Base-by-base conservation (phyloP, 495 filamentous ascomycete genomes). In the Aspergillus sclerotiicarbonarius region DNA sequence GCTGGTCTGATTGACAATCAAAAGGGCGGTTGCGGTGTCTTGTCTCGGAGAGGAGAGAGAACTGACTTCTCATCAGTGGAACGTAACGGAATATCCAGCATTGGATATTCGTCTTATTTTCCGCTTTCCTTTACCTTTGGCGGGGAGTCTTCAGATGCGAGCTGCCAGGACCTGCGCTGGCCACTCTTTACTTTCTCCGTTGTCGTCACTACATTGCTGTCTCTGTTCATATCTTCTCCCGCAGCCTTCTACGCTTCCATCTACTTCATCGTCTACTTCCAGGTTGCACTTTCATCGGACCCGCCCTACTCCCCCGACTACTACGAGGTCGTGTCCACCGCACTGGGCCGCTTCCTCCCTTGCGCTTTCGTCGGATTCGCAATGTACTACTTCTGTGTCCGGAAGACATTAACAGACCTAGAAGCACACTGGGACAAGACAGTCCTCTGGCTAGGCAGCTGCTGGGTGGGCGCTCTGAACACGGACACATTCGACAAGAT, bases 401-500 rank as follows among this genome's bases (percentile, higher is more conserved):
- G 70, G 3, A 67, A 75, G 52, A 80, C 76, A 1, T 73, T 91
- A 2, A 63, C 57, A 1, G 74, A 82, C 21, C 76, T 89, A 6
- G 81, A 77, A 1, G 85, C 89, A 5, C 85, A 87, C 60, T 69
- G 86, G 60, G 89, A 92, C 60, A 90, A 88, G 68, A 87, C 89
- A 0, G 61, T 91, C 21, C 72, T 91, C 25, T 92, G 88, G 88
- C 76, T 92, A 7, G 85, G 86, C 0, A 80, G 78, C 18, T 87
- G 84, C 71, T 93, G 90, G 90, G 77, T 92, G 53, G 89, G 88
- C 29, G 87, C 89, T 8, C 72, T 93, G 32, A 85, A 83, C 39
- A 91, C 89, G 56, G 83, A 90, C 61, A 91, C 90, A 6, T 84
- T 94, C 61, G 87, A 90, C 61, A 72, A 71, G 8, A 88, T 94